phyloP scores from a whole-genome alignment of 1,139 yeast genomes.

The Yamadazyma diddensiae region DNA sequence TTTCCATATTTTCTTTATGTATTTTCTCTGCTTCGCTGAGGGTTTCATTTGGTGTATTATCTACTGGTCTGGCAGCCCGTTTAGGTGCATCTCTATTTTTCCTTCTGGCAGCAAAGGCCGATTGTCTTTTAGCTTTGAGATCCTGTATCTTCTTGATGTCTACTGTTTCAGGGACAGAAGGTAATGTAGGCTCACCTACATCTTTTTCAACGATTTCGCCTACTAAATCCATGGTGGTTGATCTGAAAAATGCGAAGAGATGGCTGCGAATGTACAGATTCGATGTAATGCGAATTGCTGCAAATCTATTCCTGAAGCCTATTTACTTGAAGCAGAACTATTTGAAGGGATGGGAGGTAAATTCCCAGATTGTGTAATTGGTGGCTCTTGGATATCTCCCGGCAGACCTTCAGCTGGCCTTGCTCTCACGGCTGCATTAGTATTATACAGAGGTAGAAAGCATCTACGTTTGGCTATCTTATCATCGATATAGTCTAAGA shows the following conservation, averaged over 20 bases:
- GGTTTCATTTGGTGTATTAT: conserved; percentile 3
- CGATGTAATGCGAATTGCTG: no score
- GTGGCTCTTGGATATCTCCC: no score
- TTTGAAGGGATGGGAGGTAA: no score
- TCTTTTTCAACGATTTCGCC: conserved; percentile 78
- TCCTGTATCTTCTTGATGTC: conserved; percentile 43
- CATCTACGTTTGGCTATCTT: conserved; percentile 22
- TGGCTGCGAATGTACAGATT: conserved; percentile 1
- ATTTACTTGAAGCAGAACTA: no score
- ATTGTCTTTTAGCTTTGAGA: conserved; percentile 20
- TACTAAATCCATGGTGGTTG: conserved; percentile 60
- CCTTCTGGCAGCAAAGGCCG: conserved; percentile 3
- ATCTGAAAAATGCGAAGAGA: background rate
- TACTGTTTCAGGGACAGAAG: conserved; percentile 18
- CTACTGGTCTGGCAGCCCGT: conserved; percentile 1
- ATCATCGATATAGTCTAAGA: conserved; percentile 16
- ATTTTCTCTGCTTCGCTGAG: conserved; percentile 63
- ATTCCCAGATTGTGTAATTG: no score
- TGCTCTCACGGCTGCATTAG: no score
- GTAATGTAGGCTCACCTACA: conserved; percentile 33
- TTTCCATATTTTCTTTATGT: conserved; percentile 70
- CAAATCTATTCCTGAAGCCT: no score
- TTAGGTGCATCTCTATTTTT: conserved; percentile 1
- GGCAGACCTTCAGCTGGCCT: no score
- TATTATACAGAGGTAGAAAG: conserved; percentile 22